These are phyloP conservation scores for Dichomitus squalens DNA, from an alignment of 1,284 basidiomycete genomes.

Conservation along the genomic window DNA sequence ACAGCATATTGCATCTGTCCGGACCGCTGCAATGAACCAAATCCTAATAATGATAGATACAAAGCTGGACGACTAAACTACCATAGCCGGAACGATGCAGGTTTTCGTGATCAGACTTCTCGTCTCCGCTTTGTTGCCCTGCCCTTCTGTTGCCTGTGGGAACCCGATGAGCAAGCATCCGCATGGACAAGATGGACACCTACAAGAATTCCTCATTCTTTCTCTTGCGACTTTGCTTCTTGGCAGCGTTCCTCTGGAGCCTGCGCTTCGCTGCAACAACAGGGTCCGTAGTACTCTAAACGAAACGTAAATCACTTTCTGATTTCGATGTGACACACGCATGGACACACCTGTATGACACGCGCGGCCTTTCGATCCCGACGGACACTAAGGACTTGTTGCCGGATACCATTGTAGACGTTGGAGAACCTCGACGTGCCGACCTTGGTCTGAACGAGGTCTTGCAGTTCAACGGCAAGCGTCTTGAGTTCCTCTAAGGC, in stretches of 20 bases:
- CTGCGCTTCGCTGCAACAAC: conserved; percentile 79
- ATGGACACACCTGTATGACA: conserved; percentile 53
- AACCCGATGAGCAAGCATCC: neutral
- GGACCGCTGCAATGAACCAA: too few relatives aligned
- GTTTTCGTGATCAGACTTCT: conserved; percentile 9
- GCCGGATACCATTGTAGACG: conserved; percentile 81
- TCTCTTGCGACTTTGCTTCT: conserved; percentile 84
- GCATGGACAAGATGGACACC: conserved; percentile 28
- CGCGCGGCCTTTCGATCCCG: conserved; percentile 74
- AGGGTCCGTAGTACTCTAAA: conserved; percentile 67
- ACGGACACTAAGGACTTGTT: conserved; percentile 68
- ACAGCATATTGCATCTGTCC: too few relatives aligned
- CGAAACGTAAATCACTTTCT: neutral
- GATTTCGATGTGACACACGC: neutral
- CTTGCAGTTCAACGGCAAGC: conserved; percentile 84
- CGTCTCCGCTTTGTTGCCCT: conserved; percentile 30
- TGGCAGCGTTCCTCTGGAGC: conserved; percentile 63
- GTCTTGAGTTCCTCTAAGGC: conserved; percentile 79
- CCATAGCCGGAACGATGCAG: too few relatives aligned
- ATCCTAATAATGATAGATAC: too few relatives aligned
- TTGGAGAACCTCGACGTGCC: conserved; percentile 82
- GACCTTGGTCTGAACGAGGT: conserved; percentile 85
- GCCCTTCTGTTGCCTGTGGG: conserved; percentile 31
- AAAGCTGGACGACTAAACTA: too few relatives aligned
- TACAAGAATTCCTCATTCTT: conserved; percentile 66